Evolutionary conservation across 305 asterid genomes (phyloP).

Genomic region (Fraxinus sp.): DNA sequence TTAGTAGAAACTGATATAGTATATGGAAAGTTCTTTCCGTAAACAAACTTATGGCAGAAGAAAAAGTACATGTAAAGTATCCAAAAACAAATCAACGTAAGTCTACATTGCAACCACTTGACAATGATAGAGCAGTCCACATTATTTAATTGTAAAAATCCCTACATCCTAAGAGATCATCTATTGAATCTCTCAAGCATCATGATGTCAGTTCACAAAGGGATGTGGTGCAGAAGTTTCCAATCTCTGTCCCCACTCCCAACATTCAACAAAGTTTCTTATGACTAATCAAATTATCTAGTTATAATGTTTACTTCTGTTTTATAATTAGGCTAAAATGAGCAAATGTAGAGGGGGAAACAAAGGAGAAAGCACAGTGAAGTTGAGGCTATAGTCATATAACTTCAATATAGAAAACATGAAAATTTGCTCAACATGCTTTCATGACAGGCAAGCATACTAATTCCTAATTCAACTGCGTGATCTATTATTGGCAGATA

Average conservation of each 20-base stretch:
- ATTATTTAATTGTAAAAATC: background rate
- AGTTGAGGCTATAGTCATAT: background rate
- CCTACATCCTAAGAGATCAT: background rate
- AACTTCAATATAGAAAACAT: constrained; percentile 13
- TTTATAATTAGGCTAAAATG: background rate
- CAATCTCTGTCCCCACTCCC: background rate
- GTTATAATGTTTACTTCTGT: background rate
- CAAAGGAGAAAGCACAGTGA: background rate
- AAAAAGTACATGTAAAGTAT: constrained; percentile 11
- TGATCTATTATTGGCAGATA: background rate
- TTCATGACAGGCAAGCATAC: background rate
- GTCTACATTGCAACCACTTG: background rate
- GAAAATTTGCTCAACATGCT: background rate
- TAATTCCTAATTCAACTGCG: background rate
- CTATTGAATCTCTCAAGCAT: constrained; percentile 8
- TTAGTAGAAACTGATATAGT: constrained; percentile 18
- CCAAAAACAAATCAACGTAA: background rate
- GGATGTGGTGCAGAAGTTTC: constrained; percentile 8
- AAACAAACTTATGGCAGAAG: background rate
- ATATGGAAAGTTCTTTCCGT: background rate
- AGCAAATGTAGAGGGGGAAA: background rate
- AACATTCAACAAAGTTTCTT: constrained; percentile 19
- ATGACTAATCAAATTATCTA: background rate
- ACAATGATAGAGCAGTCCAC: background rate
- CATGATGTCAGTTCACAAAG: constrained; percentile 19